A percentile compares a stretch with the other conserved stretches of the same genome.
phyloP scores from a whole-genome alignment of 495 filamentous ascomycete genomes.

The Chaetomium cochliodes region DNA sequence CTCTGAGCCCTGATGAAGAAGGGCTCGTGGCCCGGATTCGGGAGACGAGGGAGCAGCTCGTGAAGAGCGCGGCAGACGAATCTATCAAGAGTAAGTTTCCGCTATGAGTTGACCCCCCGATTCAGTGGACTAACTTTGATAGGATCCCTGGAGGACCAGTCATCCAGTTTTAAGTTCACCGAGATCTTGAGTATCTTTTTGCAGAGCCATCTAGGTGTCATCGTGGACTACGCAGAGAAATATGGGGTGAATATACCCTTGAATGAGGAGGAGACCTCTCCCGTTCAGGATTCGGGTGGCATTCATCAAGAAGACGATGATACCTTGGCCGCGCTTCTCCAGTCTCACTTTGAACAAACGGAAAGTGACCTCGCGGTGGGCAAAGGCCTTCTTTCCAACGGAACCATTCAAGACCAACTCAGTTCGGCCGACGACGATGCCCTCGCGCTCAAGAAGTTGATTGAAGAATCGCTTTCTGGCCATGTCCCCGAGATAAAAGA shows the following conservation, averaged over 20 bases:
- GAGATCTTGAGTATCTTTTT: conserved; percentile 71
- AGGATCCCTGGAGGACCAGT: conserved; percentile 68
- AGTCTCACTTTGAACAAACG: conserved; percentile 23
- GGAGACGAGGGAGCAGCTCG: conserved; percentile 65
- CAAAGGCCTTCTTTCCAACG: conserved; percentile 17
- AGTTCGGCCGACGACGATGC: conserved; percentile 10
- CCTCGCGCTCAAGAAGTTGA: conserved; percentile 28
- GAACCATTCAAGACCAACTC: conserved; percentile 10
- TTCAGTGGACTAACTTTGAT: conserved; percentile 29
- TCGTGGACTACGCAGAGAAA: conserved; percentile 52
- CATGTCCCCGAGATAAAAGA: conserved; percentile 21
- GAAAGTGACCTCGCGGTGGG: conserved; percentile 1
- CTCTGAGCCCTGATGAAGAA: conserved; percentile 67
- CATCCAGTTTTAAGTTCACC: conserved; percentile 77
- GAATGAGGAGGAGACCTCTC: conserved; percentile 33
- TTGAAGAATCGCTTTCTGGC: conserved; percentile 31
- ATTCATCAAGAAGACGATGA: conserved; percentile 33
- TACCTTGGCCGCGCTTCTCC: conserved; percentile 34
- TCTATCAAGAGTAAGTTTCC: conserved; percentile 43
- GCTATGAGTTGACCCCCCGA: not conserved
- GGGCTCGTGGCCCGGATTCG: conserved; percentile 66
- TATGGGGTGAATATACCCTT: conserved; percentile 41
- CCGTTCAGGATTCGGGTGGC: conserved; percentile 20
- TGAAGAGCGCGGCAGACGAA: conserved; percentile 59
- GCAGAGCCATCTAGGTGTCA: conserved; percentile 67